Conservation (phyloP, 2,329 filamentous ascomycete genomes). For the Fusarium udum region DNA sequence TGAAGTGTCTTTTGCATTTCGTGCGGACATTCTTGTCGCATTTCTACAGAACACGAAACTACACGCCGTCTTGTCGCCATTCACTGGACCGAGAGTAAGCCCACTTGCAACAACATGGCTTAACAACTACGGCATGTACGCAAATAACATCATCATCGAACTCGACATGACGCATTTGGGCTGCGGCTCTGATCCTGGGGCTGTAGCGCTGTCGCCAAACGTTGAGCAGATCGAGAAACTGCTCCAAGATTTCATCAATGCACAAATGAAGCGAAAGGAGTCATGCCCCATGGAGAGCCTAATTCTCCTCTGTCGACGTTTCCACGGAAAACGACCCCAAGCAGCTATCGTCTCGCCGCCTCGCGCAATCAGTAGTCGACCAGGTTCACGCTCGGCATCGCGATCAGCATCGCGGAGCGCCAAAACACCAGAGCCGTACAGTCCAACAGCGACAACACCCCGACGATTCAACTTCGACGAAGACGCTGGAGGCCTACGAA, state of each 20-base stretch:
- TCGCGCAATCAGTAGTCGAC: constrained; percentile 15
- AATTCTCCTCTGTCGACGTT: constrained; percentile 49
- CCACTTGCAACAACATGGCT: constrained; percentile 51
- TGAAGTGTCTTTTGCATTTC: constrained; percentile 48
- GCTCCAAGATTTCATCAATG: constrained; percentile 43
- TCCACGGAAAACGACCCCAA: constrained; percentile 40
- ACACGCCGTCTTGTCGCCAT: constrained; percentile 53
- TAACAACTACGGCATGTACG: constrained; percentile 48
- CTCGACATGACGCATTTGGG: constrained; percentile 53
- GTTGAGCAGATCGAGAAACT: constrained; percentile 41
- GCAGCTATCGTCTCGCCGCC: not conserved
- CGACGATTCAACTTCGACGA: not conserved
- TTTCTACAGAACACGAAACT: constrained; percentile 50
- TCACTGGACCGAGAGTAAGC: constrained; percentile 44
- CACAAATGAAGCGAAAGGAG: constrained; percentile 35
- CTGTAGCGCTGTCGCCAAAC: constrained; percentile 38
- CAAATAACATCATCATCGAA: constrained; percentile 52
- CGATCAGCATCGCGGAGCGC: constrained; percentile 11
- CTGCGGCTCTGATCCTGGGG: constrained; percentile 43
- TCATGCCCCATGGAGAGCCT: constrained; percentile 43
- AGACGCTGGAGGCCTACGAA: not conserved
- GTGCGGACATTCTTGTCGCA: constrained; percentile 49
- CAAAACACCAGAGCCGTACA: constrained; percentile 15
- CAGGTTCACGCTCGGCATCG: constrained; percentile 16
- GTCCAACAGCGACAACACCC: not conserved